Base-by-base conservation (phyloP, 1,284 basidiomycete species). In the Agaricales sp. region DNA sequence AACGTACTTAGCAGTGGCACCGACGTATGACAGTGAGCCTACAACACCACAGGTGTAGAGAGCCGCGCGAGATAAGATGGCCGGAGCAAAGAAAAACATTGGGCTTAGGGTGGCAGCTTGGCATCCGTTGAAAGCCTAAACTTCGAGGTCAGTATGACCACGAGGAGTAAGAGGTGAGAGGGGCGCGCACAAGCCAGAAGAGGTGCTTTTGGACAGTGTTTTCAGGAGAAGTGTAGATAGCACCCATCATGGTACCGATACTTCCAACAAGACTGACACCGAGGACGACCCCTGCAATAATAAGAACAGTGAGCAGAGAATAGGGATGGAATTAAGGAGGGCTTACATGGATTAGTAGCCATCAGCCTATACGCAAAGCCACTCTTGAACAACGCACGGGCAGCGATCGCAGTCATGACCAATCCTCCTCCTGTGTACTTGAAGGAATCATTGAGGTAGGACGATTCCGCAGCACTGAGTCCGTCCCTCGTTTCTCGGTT, bases 21-120 rank as follows among this genome's bases (percentile, higher is more conserved):
- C 92, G 22, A 95, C 78, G 60, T 92, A 95, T 30, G 84, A 86
- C 23, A 94, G 74, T 4, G 82, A 78, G 3, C 90, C 92, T 16
- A 93, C 82, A 2, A 92, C 77, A 43, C 91, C 92, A 43, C 82
- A 77, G 0, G 92, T 94, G 66, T 95, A 95, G 3, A 95, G 69
- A 11, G 88, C 92, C 6, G 92, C 92, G 38, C 92, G 80, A n/a
- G 86, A 83, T 43, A 95, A 75, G 52, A 95, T 75, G 12, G 88
- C 89, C 1, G 92, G 92, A 59, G 75, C 83, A 48, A 92, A 66
- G 75, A 94, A 93, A 68, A 91, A 89, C 19, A 95, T 64, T 20
- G 89, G 89, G 52, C 78, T 88, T 51, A 88, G 73, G 2, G 86
- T 88, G 3, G 86, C 87, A 13, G 89, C 89, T 69, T 94, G 92